These are phyloP conservation scores for Prunus mira DNA, from an alignment of 306 rosid genomes.

Conservation along the genomic window DNA sequence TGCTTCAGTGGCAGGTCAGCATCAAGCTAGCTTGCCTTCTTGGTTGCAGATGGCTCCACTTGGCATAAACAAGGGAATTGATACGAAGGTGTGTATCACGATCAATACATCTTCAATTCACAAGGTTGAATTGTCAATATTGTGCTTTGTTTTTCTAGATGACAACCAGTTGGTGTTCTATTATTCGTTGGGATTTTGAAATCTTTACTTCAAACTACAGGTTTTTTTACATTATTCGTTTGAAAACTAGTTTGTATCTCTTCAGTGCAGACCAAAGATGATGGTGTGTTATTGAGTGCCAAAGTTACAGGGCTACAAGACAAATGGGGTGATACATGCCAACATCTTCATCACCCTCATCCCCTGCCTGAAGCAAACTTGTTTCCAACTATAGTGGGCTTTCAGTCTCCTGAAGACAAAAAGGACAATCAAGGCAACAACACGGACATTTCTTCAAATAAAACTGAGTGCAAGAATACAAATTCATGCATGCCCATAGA, in stretches of 20 bases:
- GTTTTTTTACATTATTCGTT: conserved; percentile 45
- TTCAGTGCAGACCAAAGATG: conserved; percentile 98
- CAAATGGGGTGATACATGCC: conserved; percentile 45
- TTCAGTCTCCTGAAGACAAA: conserved; percentile 33
- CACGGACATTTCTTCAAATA: conserved; percentile 38
- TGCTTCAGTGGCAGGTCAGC: conserved; percentile 45
- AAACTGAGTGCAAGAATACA: conserved; percentile 30
- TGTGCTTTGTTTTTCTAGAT: neutral
- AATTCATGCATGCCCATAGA: conserved; percentile 43
- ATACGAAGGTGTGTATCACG: conserved; percentile 64
- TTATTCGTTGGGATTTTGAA: neutral
- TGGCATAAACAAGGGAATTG: conserved; percentile 39
- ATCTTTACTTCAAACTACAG: conserved; percentile 20
- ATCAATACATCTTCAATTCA: conserved; percentile 6
- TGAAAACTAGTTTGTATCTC: conserved; percentile 58
- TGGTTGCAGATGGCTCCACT: conserved; percentile 64
- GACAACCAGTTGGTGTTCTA: neutral
- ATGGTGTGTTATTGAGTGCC: conserved; percentile 54
- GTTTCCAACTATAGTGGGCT: conserved; percentile 56
- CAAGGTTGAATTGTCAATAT: neutral
- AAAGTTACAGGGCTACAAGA: conserved; percentile 41
- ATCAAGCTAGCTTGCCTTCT: conserved; percentile 59
- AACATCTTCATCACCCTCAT: conserved; percentile 34
- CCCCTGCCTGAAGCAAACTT: conserved; percentile 36
- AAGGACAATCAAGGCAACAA: conserved; percentile 35